Conservation (phyloP, 768 basidiomycete species). For the Leccinum obscurum region DNA sequence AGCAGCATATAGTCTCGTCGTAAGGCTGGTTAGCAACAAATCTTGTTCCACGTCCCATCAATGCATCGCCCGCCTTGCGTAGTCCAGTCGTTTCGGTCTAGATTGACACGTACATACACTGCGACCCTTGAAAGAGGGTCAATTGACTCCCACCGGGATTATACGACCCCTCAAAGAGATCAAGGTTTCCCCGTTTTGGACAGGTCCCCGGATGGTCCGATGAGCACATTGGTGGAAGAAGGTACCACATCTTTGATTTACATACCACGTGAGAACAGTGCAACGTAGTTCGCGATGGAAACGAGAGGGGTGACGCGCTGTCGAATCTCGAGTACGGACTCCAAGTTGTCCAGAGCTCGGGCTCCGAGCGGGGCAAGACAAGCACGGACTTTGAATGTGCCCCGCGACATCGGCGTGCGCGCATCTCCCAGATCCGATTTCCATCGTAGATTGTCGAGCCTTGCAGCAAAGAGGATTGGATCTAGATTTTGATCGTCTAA, state of each 20-base stretch:
- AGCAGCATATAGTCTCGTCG: too few relatives aligned
- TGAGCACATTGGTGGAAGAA: not conserved
- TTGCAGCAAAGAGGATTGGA: not conserved
- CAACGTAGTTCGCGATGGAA: not conserved
- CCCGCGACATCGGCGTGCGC: not conserved
- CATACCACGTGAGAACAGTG: slow-evolving; percentile 4
- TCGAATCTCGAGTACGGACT: not conserved
- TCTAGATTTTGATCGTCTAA: not conserved
- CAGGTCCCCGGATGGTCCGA: not conserved
- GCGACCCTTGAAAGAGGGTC: too few relatives aligned
- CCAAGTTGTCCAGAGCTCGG: not conserved
- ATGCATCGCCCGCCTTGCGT: too few relatives aligned
- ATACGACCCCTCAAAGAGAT: not conserved
- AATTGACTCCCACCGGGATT: too few relatives aligned
- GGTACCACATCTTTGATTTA: not conserved
- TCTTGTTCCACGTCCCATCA: too few relatives aligned
- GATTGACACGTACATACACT: too few relatives aligned
- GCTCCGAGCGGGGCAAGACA: not conserved
- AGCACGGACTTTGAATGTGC: not conserved
- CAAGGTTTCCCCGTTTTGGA: not conserved
- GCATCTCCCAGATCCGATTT: not conserved
- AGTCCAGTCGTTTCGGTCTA: too few relatives aligned
- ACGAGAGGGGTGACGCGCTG: not conserved
- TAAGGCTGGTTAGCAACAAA: too few relatives aligned
- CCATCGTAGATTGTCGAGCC: not conserved